These are phyloP conservation scores for Geotrichum europaeum DNA, from an alignment of 1,139 yeast species.

Conservation along the genomic window DNA sequence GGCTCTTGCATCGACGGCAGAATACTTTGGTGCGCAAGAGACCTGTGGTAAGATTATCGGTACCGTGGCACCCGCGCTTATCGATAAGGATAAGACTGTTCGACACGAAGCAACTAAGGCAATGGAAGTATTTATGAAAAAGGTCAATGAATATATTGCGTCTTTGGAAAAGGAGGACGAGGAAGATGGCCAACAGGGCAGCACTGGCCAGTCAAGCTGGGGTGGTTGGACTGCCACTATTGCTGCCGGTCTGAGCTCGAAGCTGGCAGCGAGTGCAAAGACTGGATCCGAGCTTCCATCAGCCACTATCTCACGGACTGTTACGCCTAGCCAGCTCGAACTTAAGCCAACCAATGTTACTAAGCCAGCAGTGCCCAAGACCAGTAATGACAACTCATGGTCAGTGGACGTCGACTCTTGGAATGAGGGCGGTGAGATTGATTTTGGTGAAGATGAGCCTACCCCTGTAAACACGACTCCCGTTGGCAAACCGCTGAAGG, in stretches of 20 bases:
- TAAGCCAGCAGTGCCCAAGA: not conserved
- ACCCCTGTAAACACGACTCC: conserved; percentile 4
- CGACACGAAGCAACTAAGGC: conserved; percentile 65
- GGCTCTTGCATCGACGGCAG: conserved; percentile 63
- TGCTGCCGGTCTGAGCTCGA: conserved; percentile 4
- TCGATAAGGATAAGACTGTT: conserved; percentile 68
- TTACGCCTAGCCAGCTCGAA: conserved; percentile 10
- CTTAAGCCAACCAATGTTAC: not conserved
- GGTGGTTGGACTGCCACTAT: conserved; percentile 11
- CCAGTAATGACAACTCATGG: conserved; percentile 9
- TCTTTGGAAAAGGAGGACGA: conserved; percentile 12
- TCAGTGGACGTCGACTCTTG: conserved; percentile 4
- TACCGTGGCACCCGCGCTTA: conserved; percentile 73
- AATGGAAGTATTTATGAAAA: conserved; percentile 57
- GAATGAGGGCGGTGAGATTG: conserved; percentile 6
- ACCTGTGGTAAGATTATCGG: conserved; percentile 81
- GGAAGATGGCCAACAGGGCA: not conserved
- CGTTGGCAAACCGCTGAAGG: not conserved
- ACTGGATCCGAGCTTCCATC: conserved; percentile 1
- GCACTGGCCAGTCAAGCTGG: conserved; percentile 2
- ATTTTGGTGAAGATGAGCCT: conserved; percentile 22
- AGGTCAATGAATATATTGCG: conserved; percentile 59
- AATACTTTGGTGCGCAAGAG: conserved; percentile 65
- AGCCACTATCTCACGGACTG: conserved; percentile 4
- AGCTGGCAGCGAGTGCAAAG: not conserved